Evolutionary conservation across 2,329 filamentous ascomycete species (phyloP), one percentile per base, ranked within the genome.

Genomic region (Colletotrichum scovillei): DNA sequence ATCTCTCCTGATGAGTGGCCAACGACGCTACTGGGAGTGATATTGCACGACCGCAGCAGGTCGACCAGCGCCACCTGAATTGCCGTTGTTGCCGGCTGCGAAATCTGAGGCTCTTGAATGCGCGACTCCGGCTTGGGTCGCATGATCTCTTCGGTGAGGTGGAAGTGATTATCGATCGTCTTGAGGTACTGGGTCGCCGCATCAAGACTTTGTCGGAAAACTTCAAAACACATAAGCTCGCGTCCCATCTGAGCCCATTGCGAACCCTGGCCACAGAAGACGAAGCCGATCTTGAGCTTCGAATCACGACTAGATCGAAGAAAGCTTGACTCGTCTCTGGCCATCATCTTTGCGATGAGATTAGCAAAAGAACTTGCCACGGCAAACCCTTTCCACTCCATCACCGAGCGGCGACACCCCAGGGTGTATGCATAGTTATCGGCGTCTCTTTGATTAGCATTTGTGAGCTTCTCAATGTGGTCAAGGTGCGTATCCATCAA

Each of bases 1-100:
- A 87, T 83, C 67, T 87, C 86, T 2, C 86, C 86, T 0, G 85
- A 87, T 0, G 85, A 87, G 73, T 87, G 86, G 0, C 86, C 85
- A 8, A 86, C 78, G 4, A 86, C 83, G 22, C 79, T 76, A 6
- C 71, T 73, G 2, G 84, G 82, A 1, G 57, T 63, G 38, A 86
- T 76, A 11, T 76, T 77, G 16, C 83, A 79, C 3, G 80, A 79
- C 9, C 68, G 64, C 5, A 86, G 75, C 5, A 86, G 78, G 46
- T 86, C 84, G 1, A 86, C 80, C 1, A 86, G 77, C 3, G 84
- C 85, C 30, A 86, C 75, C 52, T 86, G 85, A 14, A 86, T 69
- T 2, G 81, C 82, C 1, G 84, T 86, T 11, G 81, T 85, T 4
- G 83, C 81, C 4, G 84, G 82, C 69, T 86, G 85, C 4, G 84